Evolutionary conservation across 1,284 basidiomycete genomes (phyloP), one percentile per base, ranked within the genome.

Genomic region (Ceratobasidium sp.): DNA sequence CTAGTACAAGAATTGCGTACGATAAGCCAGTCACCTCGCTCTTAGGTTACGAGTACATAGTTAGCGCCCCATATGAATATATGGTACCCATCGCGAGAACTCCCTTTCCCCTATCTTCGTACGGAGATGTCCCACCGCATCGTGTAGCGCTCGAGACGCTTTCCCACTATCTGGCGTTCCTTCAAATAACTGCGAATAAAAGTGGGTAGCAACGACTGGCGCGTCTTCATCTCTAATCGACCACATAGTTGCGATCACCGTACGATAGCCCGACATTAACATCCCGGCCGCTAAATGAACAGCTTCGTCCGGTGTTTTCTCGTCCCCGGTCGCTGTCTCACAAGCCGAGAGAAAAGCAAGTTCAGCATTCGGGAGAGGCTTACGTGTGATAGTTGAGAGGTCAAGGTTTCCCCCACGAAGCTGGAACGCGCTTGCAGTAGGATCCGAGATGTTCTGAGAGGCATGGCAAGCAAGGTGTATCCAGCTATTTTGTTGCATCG

Each of bases 161-260:
- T 23, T 65, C 13, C 15, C 40, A 44, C 42, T 44, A 13, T 59
- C 6, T 12, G 57, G 57, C 23, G 13, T n/a, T 13, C 26, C 26
- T n/a, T 65, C 42, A 15, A 65, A 38, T 23, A 65, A 38, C 40
- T 44, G 38, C 62, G 38, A 28, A 44, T 65, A 65, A 12, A 65
- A 28, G 5, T 42, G 10, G 15, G 42, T n/a, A 4, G 62, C 33
- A 28, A 65, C 62, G 13, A 42, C 15, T 13, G 62, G 62, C 40
- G 38, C 62, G 40, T 65, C 62, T 46, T 12, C 28, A 38, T 65
- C 62, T 23, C 12, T 46, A 15, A 65, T 65, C 10, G 38, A 42
- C 62, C 62, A 65, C 62, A 65, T 65, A 3, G 62, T 65, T 42
- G 38, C 62, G 26, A 65, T 65, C 38, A 65, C 62, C 12, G 38